A percentile compares a stretch with the other conserved stretches of the same genome.
These are phyloP conservation scores for Mortierella antarctica DNA, from an alignment of 192 early-diverging fungal species.

Conservation along the genomic window DNA sequence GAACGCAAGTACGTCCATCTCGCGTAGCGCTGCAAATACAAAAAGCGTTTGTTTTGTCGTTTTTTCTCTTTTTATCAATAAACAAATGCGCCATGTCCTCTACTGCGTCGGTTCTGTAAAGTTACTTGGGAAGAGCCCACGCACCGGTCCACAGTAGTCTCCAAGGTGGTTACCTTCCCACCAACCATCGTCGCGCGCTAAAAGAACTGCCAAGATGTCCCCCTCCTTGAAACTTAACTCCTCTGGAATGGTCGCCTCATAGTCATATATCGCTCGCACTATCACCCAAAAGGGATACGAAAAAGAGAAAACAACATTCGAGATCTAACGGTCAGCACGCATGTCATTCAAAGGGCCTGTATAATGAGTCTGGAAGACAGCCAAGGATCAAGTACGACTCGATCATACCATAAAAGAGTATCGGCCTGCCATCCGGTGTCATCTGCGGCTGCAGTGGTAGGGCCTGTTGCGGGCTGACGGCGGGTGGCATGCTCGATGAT, in stretches of 20 bases:
- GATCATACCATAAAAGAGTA: slow-evolving; percentile 53
- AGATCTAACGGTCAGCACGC: not conserved
- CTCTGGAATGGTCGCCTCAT: slow-evolving; percentile 56
- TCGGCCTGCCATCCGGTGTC: slow-evolving; percentile 44
- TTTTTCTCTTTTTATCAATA: not conserved
- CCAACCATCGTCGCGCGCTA: slow-evolving; percentile 66
- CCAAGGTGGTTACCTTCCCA: slow-evolving; percentile 63
- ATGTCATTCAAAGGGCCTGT: not conserved
- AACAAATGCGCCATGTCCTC: not conserved
- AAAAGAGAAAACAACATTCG: not conserved
- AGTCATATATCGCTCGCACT: slow-evolving; percentile 60
- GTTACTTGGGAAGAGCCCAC: slow-evolving; percentile 58
- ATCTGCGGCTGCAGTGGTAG: not conserved
- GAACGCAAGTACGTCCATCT: not conserved
- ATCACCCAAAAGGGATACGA: not conserved
- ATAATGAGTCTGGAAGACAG: not conserved
- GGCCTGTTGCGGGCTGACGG: not conserved
- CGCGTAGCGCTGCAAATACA: not conserved
- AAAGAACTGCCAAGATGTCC: slow-evolving; percentile 58
- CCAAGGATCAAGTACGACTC: not conserved
- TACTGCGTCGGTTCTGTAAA: slow-evolving; percentile 45
- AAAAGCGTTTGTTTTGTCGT: not conserved
- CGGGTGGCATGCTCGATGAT: not conserved
- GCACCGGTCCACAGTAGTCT: slow-evolving; percentile 18
- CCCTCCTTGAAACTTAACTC: slow-evolving; percentile 62